These are phyloP conservation scores for Aspergillus japonicus DNA, from an alignment of 2,329 filamentous ascomycete genomes.

Conservation along the genomic window DNA sequence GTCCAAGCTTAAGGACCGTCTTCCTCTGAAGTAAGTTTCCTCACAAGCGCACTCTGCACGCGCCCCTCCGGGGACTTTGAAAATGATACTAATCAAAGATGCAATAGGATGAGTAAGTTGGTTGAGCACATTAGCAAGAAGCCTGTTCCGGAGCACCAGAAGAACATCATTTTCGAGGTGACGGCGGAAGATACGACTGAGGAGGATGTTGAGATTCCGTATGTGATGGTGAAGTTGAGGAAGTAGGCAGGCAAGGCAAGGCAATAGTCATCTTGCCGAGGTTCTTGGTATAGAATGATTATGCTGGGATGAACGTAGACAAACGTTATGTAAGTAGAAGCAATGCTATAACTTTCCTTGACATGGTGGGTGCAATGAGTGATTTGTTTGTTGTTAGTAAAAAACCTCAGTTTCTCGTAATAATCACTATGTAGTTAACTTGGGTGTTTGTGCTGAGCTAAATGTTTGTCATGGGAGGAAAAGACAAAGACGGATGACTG, in stretches of 20 bases:
- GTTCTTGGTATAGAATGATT: background rate
- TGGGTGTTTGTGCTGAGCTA: constrained; percentile 4
- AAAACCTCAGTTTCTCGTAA: too few species aligned
- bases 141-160: constrained; percentile 83
- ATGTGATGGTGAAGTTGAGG: constrained; percentile 81
- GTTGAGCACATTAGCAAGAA: constrained; percentile 91
- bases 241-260: constrained; percentile 27
- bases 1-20: constrained; percentile 78
- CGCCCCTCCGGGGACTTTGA: background rate
- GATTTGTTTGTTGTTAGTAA: too few species aligned
- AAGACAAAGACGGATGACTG: background rate
- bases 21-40: constrained; percentile 63
- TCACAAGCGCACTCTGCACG: background rate
- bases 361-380: too few species aligned
- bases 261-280: background rate
- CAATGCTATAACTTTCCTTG: background rate
- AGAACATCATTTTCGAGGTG: constrained; percentile 94
- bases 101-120: constrained; percentile 74
- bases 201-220: constrained; percentile 95
- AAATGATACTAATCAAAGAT: constrained; percentile 28
- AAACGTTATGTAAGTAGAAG: constrained; percentile 1
- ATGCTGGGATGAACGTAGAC: background rate
- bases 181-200: constrained; percentile 84
- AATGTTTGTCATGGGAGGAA: constrained; percentile 8
- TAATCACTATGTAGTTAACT: background rate